Evolutionary conservation across 208 protist genomes (phyloP), one percentile per base, ranked within the genome.

Genomic region (Leishmania aethiopica): DNA sequence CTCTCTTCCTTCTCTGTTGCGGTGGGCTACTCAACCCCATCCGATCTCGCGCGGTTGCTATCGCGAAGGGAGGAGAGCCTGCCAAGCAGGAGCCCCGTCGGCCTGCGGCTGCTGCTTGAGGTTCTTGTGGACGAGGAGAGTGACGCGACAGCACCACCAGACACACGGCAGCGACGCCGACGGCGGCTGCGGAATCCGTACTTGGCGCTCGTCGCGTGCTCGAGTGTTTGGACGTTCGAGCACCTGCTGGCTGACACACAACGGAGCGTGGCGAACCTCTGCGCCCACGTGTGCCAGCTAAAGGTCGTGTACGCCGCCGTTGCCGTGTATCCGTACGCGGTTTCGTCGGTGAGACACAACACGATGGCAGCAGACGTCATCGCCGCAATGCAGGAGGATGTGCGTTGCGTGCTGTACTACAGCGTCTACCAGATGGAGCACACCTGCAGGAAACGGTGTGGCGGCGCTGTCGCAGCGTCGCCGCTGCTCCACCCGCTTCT

Each of bases 141-240:
- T 53, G 40, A 49, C 32, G 60, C 28, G 4, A n/a, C 28, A 55
- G 37, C 22, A 17, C 37, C 10, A 0, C 2, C 22, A 0, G 47
- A 17, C 55, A 22, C 47, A 28, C 67, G 35, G 60, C 60, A 67
- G 62, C 49, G 72, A 40, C n/a, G 72, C 72, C 45, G 32, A 45
- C 32, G 13, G 51, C 53, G 37, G 7, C 80, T 88, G 55, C 55
- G 55, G 28, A 69, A 87, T 40, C 88, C 89, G 0, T 91, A 81
- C 78, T 81, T 95, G 25, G 75, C 92, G 28, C 85, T 93, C 35
- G 57, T 95, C 19, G 86, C 80, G 60, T 95, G 88, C 79, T 78
- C 84, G 17, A 84, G 79, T 35, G 87, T 90, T 42, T 90, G 84
- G 87, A 70, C 67, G 25, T 81, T 83, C 37, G 76, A 83, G 42